These are phyloP conservation scores for Cordyceps sp. DNA, from an alignment of 2,329 filamentous ascomycete species.

Conservation along the genomic window DNA sequence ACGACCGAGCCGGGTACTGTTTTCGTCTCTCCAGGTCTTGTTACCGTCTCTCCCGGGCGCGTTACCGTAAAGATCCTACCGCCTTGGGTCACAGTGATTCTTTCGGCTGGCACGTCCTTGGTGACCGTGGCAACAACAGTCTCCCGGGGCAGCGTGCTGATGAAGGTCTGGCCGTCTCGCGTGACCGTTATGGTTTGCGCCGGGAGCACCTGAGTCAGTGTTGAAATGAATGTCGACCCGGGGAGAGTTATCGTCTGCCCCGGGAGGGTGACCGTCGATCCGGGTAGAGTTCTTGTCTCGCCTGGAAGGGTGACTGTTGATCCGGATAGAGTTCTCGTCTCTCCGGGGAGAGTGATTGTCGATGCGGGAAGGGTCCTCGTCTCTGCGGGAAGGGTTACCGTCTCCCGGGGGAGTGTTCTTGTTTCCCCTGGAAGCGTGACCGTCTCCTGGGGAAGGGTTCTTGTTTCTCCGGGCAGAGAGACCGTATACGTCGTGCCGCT, in stretches of 20 bases:
- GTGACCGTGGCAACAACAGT: neutral
- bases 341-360: neutral
- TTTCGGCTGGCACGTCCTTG: too few species aligned
- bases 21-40: too few species aligned
- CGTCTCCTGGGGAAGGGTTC: neutral
- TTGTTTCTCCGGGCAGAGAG: neutral
- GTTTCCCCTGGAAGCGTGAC: neutral
- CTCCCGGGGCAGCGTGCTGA: neutral
- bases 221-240: neutral
- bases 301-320: neutral
- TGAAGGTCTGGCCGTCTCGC: neutral
- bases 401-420: neutral
- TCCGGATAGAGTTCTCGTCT: neutral
- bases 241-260: neutral
- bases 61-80: too few species aligned
- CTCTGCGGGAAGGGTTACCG: neutral
- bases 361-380: neutral
- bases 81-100: too few species aligned
- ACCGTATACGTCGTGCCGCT: neutral
- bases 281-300: neutral
- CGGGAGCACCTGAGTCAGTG: neutral
- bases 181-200: conserved; percentile 5
- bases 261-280: neutral
- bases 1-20: too few species aligned
- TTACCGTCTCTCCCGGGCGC: too few species aligned